Percentiles rank a stretch among this genome's conserved stretches.
These are phyloP conservation scores for Jaapia argillacea DNA, from an alignment of 768 basidiomycete species.

Conservation along the genomic window DNA sequence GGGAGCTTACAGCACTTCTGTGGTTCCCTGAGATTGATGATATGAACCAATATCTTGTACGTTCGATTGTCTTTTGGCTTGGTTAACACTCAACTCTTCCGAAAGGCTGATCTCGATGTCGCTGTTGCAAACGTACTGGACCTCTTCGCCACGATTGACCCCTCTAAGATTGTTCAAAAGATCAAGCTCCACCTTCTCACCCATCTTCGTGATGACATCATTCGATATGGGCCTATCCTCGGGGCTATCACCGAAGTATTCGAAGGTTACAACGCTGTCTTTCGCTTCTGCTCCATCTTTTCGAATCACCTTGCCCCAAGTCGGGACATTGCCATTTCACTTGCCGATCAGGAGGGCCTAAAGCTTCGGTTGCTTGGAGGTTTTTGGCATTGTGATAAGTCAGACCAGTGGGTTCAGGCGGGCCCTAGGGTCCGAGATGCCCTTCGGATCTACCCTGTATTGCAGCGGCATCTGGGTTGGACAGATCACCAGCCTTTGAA, in stretches of 20 bases:
- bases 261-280: constrained; percentile 33
- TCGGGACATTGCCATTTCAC: constrained; percentile 25
- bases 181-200: constrained; percentile 24
- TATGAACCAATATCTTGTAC: constrained; percentile 17
- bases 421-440: background rate
- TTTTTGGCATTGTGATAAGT: constrained; percentile 12
- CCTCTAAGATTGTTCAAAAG: constrained; percentile 16
- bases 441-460: background rate
- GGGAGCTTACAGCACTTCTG: constrained; percentile 19
- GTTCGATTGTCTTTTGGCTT: background rate
- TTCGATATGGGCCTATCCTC: constrained; percentile 23
- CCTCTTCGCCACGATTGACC: constrained; percentile 15
- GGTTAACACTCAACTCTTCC: background rate
- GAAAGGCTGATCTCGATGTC: constrained; percentile 8
- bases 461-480: constrained; percentile 13
- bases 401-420: constrained; percentile 4
- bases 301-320: constrained; percentile 35
- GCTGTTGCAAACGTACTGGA: constrained; percentile 13
- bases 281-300: constrained; percentile 27
- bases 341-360: constrained; percentile 19
- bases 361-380: constrained; percentile 24
- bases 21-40: constrained; percentile 21
- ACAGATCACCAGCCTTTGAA: background rate
- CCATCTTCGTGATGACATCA: constrained; percentile 19
- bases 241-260: constrained; percentile 26